Conservation (phyloP, 2,329 filamentous ascomycete genomes). For the Macroventuria anomochaeta region DNA sequence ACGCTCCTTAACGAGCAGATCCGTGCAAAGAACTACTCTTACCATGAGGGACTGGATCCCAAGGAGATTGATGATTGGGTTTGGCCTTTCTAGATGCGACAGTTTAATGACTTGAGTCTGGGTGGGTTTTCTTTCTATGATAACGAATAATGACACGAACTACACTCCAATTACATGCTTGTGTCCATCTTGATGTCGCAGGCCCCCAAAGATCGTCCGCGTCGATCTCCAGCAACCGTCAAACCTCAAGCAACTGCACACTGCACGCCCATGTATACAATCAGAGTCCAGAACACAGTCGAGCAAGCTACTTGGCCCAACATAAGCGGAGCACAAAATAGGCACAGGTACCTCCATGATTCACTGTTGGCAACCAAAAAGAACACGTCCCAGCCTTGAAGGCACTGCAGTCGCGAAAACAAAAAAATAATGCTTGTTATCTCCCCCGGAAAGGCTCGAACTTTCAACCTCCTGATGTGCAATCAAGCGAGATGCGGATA, state of each 20-base stretch:
- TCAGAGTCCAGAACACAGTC: no score
- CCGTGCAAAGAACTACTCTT: constrained; percentile 67
- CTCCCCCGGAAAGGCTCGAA: constrained; percentile 23
- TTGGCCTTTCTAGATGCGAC: constrained; percentile 60
- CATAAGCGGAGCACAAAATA: no score
- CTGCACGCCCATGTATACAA: no score
- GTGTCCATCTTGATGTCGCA: background rate
- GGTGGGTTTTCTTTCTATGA: background rate
- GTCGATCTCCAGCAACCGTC: no score
- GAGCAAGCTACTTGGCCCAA: no score
- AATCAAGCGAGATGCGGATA: constrained; percentile 40
- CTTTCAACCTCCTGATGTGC: constrained; percentile 23
- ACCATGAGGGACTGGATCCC: constrained; percentile 73
- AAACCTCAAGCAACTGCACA: no score
- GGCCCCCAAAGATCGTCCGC: no score
- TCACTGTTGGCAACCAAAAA: background rate
- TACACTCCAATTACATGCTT: background rate
- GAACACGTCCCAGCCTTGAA: background rate
- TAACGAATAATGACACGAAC: constrained; percentile 3
- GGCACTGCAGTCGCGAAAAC: background rate
- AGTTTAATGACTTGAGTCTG: background rate
- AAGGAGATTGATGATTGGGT: constrained; percentile 69
- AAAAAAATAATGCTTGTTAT: constrained; percentile 7
- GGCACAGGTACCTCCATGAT: no score
- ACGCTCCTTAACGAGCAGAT: constrained; percentile 70